Evolutionary conservation across 768 basidiomycete genomes (phyloP).

Genomic region (Mycena olivaceomarginata): DNA sequence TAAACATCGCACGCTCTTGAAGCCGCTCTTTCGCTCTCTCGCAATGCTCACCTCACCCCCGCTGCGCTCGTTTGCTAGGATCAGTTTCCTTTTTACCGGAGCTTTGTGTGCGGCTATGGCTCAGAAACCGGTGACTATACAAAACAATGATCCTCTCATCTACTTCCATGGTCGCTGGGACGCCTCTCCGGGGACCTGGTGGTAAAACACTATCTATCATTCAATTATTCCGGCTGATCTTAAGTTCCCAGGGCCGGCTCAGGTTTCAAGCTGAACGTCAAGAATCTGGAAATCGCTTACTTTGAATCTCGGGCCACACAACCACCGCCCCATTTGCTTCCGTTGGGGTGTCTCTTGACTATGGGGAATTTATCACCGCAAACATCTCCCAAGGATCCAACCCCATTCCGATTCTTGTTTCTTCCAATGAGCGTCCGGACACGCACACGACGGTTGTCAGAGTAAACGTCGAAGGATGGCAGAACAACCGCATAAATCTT

Average conservation of each 20-base stretch:
- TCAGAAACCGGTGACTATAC: constrained; percentile 46
- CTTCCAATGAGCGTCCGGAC: background rate
- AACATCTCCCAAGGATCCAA: constrained; percentile 70
- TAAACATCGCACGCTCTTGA: background rate
- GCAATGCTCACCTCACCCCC: background rate
- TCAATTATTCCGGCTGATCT: background rate
- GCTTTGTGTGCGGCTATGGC: constrained; percentile 17
- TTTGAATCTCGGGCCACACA: constrained; percentile 69
- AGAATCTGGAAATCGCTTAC: constrained; percentile 63
- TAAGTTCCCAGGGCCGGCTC: constrained; percentile 67
- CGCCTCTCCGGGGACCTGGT: constrained; percentile 71
- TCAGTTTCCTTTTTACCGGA: background rate
- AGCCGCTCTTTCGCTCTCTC: background rate
- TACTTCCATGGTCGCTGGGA: constrained; percentile 75
- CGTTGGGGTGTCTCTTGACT: constrained; percentile 69
- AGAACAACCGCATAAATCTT: constrained; percentile 74
- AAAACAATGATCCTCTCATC: constrained; percentile 64
- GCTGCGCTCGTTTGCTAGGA: background rate
- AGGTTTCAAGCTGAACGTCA: constrained; percentile 70
- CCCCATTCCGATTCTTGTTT: constrained; percentile 58
- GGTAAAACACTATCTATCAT: constrained; percentile 56
- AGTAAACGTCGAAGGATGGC: constrained; percentile 75
- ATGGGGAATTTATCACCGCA: constrained; percentile 65
- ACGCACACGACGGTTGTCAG: constrained; percentile 57
- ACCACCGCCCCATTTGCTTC: constrained; percentile 69